Conservation (phyloP, 106 monocot genomes). For the Cymbidium sinense region DNA sequence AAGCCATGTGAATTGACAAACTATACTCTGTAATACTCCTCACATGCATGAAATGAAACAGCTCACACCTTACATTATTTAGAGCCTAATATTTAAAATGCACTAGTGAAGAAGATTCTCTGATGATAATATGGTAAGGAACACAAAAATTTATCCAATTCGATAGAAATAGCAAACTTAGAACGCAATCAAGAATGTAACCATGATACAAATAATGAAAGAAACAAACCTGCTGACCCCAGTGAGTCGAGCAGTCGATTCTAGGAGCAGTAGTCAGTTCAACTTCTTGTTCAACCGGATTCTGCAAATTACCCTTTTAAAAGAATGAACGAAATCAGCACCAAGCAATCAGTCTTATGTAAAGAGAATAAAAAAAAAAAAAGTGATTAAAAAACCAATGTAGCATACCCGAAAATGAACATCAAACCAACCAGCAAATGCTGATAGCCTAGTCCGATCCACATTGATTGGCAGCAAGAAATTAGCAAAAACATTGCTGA, state of each 20-base stretch:
- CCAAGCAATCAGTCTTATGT: not conserved
- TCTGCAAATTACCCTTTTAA: slow-evolving; percentile 60
- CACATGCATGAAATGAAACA: too few species aligned
- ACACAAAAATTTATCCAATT: not conserved
- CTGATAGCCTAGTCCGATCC: slow-evolving; percentile 56
- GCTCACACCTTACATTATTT: not conserved
- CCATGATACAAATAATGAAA: not conserved
- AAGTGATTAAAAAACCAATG: not conserved
- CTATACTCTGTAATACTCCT: too few species aligned
- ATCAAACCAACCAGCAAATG: slow-evolving; percentile 97
- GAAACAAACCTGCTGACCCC: slow-evolving; percentile 91
- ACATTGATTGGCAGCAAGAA: slow-evolving; percentile 36
- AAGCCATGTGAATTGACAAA: too few species aligned
- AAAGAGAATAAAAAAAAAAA: not conserved
- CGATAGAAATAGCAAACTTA: not conserved
- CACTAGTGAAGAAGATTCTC: not conserved
- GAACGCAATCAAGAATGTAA: not conserved
- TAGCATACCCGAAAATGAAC: slow-evolving; percentile 83
- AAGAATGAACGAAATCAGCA: not conserved
- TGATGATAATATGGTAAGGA: not conserved
- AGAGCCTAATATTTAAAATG: not conserved
- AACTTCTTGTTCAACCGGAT: slow-evolving; percentile 58
- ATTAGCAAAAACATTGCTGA: slow-evolving; percentile 39
- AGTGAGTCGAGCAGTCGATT: slow-evolving; percentile 61
- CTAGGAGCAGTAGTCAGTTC: slow-evolving; percentile 89